Conservation (phyloP, 352 stramenopile genomes). For the Phytopythium delawarense region DNA sequence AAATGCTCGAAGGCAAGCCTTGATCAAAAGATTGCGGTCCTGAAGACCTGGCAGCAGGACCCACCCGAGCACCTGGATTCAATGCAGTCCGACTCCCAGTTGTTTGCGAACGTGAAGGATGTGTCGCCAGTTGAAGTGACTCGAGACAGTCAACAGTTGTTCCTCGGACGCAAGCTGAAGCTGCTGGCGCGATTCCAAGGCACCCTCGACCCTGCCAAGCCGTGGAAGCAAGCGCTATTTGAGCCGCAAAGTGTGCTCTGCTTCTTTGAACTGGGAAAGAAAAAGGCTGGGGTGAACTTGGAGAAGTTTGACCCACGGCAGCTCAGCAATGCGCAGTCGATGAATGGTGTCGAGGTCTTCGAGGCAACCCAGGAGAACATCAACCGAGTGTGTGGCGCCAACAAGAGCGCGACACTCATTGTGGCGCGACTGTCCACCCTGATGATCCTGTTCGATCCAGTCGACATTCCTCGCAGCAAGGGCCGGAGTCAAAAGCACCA, state of each 20-base stretch:
- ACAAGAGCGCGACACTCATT: conserved; percentile 13
- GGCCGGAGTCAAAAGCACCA: conserved; percentile 12
- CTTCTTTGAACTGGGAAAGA: conserved; percentile 18
- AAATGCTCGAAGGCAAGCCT: conserved; percentile 33
- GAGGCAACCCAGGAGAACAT: conserved; percentile 39
- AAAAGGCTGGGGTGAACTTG: conserved; percentile 24
- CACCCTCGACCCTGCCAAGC: conserved; percentile 10
- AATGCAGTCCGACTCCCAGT: not conserved
- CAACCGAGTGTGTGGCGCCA: conserved; percentile 7
- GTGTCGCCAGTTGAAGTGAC: not conserved
- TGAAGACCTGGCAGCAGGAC: not conserved
- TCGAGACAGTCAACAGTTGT: conserved; percentile 8
- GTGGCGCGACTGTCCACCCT: conserved; percentile 35
- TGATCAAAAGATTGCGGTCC: conserved; percentile 18
- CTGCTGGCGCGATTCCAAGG: conserved; percentile 40
- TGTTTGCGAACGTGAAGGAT: not conserved
- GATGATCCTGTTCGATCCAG: conserved; percentile 20
- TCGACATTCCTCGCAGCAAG: conserved; percentile 24
- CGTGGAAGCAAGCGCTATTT: conserved; percentile 43
- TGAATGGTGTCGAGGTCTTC: conserved; percentile 36
- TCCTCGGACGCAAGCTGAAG: conserved; percentile 38
- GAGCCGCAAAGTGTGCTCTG: conserved; percentile 27
- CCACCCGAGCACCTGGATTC: not conserved
- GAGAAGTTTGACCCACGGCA: conserved; percentile 29
- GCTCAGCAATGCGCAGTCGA: conserved; percentile 22